Base-by-base conservation (phyloP, 371 early-diverging fungal genomes). In the Saksenaea oblongispora region DNA sequence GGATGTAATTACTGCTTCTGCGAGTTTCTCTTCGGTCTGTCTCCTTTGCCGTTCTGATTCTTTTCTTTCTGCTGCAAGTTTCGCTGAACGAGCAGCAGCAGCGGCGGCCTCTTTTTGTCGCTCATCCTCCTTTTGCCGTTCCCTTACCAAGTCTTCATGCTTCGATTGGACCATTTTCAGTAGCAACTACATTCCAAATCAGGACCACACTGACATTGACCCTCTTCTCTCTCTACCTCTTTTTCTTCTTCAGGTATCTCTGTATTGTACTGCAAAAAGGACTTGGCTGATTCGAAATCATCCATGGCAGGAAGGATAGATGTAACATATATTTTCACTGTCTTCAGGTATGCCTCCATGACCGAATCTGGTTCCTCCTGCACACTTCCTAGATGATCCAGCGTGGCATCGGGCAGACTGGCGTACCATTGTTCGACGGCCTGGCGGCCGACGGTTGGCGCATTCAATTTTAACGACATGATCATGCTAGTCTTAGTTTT, bases 251-350 rank as follows among this genome's bases (percentile, higher is more conserved):
- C 75, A 3, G 67, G 31, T 10, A 78, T 18, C 10, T 72, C 57
- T 14, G 74, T 37, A 39, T 81, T 81, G 34, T 76, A 81, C 34
- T 81, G 64, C 14, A 78, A 18, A 58, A 81, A 81, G 14, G 67
- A 56, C 7, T 59, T 51, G 24, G 78, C 76, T 9, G 81, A 72
- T 34, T 76, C 76, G 63, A 63, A 81, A 39, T 81, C 81, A 27
- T 68, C 54, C 59, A 74, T 54, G 15, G 62, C 64, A 34, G 73
- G 69, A 17, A 81, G 34, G 11, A 73, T 71, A 28, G 61, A 71
- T 18, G 64, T 61, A 24, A 64, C 58, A 57, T 81, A 81, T 1
- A 74, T 34, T 9, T 76, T 70, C 2, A 78, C 67, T 0, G 71
- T 61, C 28, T 72, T 58, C 31, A 63, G 54, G 47, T 76, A 78